Base-by-base conservation (phyloP, 2,329 filamentous ascomycete species). In the Aureobasidium sp. region DNA sequence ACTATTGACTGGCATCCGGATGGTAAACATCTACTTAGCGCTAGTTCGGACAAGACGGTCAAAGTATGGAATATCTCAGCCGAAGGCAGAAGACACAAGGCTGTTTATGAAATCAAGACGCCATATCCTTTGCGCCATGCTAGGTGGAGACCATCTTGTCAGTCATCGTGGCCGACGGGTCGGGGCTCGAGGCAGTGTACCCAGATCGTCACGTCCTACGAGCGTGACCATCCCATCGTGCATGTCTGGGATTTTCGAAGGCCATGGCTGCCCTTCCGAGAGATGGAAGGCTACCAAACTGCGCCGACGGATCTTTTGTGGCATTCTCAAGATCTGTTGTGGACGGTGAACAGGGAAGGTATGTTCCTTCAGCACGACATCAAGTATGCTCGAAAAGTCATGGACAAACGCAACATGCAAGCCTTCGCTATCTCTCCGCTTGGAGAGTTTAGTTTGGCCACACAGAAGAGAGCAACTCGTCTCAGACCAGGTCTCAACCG, bases 1-100 rank as follows among this genome's bases (percentile, higher is more conserved):
- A 79, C 83, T 6, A 80, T 87, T 39, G 85, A 87, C 70, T 87
- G 84, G 84, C 85, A 87, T 69, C 85, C 85, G 1, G 84, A 87
- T 67, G 85, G 85, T 7, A 86, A 82, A 68, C 83, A 87, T 70
- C 74, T 87, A 10, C 78, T 84, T 60, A 87, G 83, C 66, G 84
- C 82, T n/a, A 80, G 85, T 59, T 77, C 81, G 26, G 85, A 87
- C 70, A 82, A 81, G 63, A 82, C 82, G 34, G 80, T 87, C 65
- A 83, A 83, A 69, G 79, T 87, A 32, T 87, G 85, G 83, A 84
- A 87, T 70, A 82, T 87, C 62, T 83, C 82, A 4, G 74, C 77
- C 2, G 77, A 81, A 61, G 79, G 80, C 61, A 77, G 83, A 65
- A 79, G 82, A 64, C 82, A 84, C 69, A 87, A 86, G 71, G 78